Evolutionary conservation across 1,284 basidiomycete genomes (phyloP).

Genomic region (Irpex lacteus): DNA sequence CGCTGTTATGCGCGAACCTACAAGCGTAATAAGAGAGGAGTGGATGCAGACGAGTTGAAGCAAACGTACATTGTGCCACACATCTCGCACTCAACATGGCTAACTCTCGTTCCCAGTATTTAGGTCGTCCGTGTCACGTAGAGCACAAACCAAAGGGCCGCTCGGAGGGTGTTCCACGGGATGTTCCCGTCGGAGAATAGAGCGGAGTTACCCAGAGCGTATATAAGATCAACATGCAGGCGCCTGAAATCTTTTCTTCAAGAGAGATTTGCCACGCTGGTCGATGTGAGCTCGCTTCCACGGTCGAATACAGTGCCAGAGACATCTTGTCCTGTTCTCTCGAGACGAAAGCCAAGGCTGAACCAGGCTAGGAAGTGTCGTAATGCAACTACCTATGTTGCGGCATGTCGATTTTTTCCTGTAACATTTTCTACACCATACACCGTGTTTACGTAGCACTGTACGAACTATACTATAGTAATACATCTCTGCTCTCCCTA

Average conservation of each 20-base stretch:
- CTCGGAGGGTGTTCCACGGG: background rate
- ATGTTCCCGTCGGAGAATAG: background rate
- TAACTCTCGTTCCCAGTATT: constrained; percentile 9
- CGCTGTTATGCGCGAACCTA: constrained; percentile 43
- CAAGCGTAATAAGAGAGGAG: background rate
- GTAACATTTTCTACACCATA: constrained; percentile 26
- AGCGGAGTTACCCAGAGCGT: constrained; percentile 6
- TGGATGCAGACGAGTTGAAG: background rate
- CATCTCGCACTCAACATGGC: constrained; percentile 26
- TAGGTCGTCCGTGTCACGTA: constrained; percentile 13
- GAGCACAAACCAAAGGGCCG: background rate
- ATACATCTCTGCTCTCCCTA: background rate
- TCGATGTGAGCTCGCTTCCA: constrained; percentile 33
- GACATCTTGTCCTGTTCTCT: constrained; percentile 37
- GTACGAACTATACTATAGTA: background rate
- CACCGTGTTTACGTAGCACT: background rate
- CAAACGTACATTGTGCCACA: constrained; percentile 28
- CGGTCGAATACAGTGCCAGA: constrained; percentile 42
- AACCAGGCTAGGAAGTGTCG: constrained; percentile 43
- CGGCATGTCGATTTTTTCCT: constrained; percentile 40
- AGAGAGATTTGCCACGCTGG: constrained; percentile 42
- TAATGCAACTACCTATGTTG: constrained; percentile 31
- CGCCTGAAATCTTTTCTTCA: constrained; percentile 10
- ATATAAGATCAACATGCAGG: constrained; percentile 20
- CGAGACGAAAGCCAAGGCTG: constrained; percentile 29